Base-by-base conservation (phyloP, 495 filamentous ascomycete species). In the Hypoxylon lienhwacheense region DNA sequence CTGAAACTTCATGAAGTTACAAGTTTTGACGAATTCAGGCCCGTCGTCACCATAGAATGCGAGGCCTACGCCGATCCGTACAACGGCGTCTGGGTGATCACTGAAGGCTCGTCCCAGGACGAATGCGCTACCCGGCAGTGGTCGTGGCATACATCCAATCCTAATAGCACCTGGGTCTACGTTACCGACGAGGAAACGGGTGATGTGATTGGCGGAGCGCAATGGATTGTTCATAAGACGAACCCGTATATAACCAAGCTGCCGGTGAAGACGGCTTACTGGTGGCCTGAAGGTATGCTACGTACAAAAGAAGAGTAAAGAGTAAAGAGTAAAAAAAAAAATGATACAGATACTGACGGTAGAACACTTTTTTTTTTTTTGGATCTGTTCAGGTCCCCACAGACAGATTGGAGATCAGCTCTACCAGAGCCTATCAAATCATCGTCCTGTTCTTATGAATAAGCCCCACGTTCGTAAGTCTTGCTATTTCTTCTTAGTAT, bases 281-380 rank as follows among this genome's bases (percentile, higher is more conserved):
- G 72, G 72, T 53, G 66, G 47, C 65, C 68, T 8, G 71, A 75
- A 57, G 71, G 72, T 70, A 54, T 36, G 66, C 31, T 35, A 2
- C 19, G 5, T n/a, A n/a, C n/a, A n/a, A n/a, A n/a, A n/a, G n/a
- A n/a, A n/a, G n/a, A n/a, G n/a, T n/a, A 10, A 26, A 7, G 15
- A 46, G 1, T 12, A 4, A 29, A 10, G 25, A 17, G 29, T 14
- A n/a, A 28, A 24, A 20, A 35, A 21, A 22, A 25, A 11, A 28
- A 12, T 29, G 21, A 25, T 25, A n/a, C 20, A 24, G 17, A 21
- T 40, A 40, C 36, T 40, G 20, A 40, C 14, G 19, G n/a, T n/a
- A n/a, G n/a, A n/a, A n/a, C n/a, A n/a, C n/a, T n/a, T n/a, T n/a
- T n/a, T n/a, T n/a, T n/a, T n/a, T n/a, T n/a, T n/a, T n/a, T n/a